phyloP scores from a whole-genome alignment of 2,329 filamentous ascomycete genomes.

The Ophiocordyceps polyrhachis-furcata region DNA sequence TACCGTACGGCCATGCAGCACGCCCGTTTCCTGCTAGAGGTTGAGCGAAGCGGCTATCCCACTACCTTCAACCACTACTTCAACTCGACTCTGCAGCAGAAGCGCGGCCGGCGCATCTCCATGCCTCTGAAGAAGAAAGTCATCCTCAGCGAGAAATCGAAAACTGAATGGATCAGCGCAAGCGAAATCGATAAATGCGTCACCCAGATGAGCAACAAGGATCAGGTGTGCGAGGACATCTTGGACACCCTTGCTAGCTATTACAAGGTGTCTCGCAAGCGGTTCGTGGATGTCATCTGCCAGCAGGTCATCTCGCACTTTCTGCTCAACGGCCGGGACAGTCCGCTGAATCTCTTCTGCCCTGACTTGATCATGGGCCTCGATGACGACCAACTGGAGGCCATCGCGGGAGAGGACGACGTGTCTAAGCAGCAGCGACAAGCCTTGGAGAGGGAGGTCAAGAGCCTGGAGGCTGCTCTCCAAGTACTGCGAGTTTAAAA shows the following conservation, averaged over 20 bases:
- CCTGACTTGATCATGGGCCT: conserved; percentile 30
- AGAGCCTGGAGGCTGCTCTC: conserved; percentile 6
- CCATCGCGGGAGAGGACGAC: conserved; percentile 39
- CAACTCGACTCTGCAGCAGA: conserved; percentile 16
- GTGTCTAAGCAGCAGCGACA: conserved; percentile 17
- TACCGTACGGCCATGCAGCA: conserved; percentile 32
- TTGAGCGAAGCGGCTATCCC: conserved; percentile 28
- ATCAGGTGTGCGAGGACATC: conserved; percentile 28
- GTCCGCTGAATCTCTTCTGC: conserved; percentile 34
- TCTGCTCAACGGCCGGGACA: conserved; percentile 27
- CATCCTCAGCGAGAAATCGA: too few relatives aligned
- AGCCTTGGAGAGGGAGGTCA: conserved; percentile 24
- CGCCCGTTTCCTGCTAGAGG: conserved; percentile 28
- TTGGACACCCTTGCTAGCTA: conserved; percentile 42
- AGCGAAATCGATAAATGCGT: too few relatives aligned
- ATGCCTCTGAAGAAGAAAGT: background rate
- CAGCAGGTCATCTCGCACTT: conserved; percentile 36
- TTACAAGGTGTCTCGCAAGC: conserved; percentile 40
- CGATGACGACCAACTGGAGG: conserved; percentile 26
- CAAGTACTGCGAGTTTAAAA: background rate
- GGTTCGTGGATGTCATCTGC: conserved; percentile 45
- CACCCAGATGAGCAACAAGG: conserved; percentile 5
- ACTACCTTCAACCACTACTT: conserved; percentile 36
- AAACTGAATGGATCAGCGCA: too few relatives aligned
- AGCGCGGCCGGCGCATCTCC: conserved; percentile 4